A percentile compares a stretch with the other conserved stretches of the same genome.
phyloP scores from a whole-genome alignment of 495 filamentous ascomycete species.

The Annulohypoxylon moriforme region DNA sequence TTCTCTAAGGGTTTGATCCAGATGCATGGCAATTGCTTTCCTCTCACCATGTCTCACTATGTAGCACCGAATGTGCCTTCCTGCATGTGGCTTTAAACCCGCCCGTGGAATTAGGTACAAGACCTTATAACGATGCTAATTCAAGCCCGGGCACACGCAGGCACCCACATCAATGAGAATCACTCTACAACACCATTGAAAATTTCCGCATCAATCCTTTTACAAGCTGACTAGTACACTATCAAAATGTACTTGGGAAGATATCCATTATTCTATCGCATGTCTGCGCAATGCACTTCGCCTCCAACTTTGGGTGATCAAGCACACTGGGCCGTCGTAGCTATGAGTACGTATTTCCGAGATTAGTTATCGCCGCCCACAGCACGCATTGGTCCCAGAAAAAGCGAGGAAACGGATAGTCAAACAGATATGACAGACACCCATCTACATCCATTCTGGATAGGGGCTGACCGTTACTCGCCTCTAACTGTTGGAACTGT shows the following conservation, averaged over 20 bases:
- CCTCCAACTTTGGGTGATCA: not conserved
- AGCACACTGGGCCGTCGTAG: not conserved
- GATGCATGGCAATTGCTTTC: too few relatives aligned
- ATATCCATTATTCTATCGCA: not conserved
- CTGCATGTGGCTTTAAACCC: too few relatives aligned
- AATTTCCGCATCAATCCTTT: not conserved
- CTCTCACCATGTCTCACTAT: too few relatives aligned
- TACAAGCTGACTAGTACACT: not conserved
- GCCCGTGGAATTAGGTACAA: too few relatives aligned
- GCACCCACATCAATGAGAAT: too few relatives aligned
- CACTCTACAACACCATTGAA: not conserved
- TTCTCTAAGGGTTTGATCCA: not conserved
- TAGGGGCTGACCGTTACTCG: not conserved
- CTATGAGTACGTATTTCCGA: not conserved
- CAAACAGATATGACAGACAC: not conserved
- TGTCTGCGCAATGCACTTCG: not conserved
- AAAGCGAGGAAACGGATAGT: not conserved
- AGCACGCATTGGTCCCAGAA: not conserved
- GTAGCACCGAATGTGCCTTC: too few relatives aligned
- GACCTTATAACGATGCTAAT: too few relatives aligned
- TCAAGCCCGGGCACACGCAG: too few relatives aligned
- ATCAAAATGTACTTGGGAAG: not conserved
- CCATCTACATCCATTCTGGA: not conserved
- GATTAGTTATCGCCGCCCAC: not conserved
- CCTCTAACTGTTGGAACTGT: not conserved